Percentiles rank a stretch among this genome's conserved stretches.
phyloP scores from a whole-genome alignment of 164 flowering plant genomes.

The Aristolochia fimbriata region DNA sequence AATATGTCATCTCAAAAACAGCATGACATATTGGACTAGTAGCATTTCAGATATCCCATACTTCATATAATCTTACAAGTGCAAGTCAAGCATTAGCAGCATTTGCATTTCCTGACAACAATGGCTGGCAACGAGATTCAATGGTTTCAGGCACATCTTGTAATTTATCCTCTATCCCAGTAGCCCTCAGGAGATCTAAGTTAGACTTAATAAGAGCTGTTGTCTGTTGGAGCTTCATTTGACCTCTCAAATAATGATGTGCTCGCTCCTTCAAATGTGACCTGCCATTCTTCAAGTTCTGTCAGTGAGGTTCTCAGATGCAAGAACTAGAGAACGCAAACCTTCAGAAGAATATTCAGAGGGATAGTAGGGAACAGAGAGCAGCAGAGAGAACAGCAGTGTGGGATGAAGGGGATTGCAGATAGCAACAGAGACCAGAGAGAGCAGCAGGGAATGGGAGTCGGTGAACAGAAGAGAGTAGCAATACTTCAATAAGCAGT shows the following conservation, averaged over 20 bases:
- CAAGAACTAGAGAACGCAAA: slow-evolving; percentile 84
- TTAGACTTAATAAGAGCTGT: slow-evolving; percentile 66
- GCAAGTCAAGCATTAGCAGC: slow-evolving; percentile 53
- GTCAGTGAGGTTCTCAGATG: slow-evolving; percentile 59
- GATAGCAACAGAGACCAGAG: too few species aligned
- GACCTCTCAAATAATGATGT: slow-evolving; percentile 75
- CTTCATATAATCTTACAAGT: slow-evolving; percentile 37
- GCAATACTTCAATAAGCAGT: too few species aligned
- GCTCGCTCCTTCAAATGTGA: slow-evolving; percentile 74
- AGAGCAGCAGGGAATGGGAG: too few species aligned
- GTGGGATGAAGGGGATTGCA: too few species aligned
- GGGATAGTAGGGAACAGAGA: too few species aligned
- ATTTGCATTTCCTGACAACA: slow-evolving; percentile 15
- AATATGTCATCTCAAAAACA: too few species aligned
- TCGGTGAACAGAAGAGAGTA: too few species aligned
- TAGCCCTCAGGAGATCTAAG: slow-evolving; percentile 68
- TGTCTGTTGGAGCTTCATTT: slow-evolving; percentile 61
- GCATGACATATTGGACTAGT: too few species aligned
- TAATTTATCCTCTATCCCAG: slow-evolving; percentile 82
- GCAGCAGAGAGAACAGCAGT: too few species aligned
- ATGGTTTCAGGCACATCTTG: slow-evolving; percentile 93
- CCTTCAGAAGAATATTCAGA: slow-evolving; percentile 77
- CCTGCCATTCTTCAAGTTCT: slow-evolving; percentile 74
- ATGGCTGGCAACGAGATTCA: slow-evolving; percentile 86
- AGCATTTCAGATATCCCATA: too few species aligned